Percentiles rank a stretch among this genome's conserved stretches.
Conservation (phyloP, 1,284 basidiomycete genomes). For the Marasmius fiardii region DNA sequence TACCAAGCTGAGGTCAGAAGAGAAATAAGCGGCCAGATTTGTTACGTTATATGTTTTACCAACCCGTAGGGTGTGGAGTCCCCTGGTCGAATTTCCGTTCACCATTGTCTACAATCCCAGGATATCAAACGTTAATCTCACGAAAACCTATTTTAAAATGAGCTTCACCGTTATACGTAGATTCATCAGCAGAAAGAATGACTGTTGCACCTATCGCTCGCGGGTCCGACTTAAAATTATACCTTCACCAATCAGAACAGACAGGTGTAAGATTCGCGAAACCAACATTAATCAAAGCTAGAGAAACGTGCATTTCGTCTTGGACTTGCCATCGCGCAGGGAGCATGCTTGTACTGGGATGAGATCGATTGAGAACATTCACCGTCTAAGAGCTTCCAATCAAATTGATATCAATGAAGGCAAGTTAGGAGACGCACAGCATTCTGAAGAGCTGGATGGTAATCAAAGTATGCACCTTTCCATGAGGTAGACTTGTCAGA, state of each 20-base stretch:
- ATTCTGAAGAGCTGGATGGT: slow-evolving; percentile 52
- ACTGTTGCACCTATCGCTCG: slow-evolving; percentile 62
- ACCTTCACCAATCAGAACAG: slow-evolving; percentile 35
- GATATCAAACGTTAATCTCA: neutral
- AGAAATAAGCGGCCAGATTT: neutral
- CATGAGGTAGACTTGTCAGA: neutral
- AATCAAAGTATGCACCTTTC: slow-evolving; percentile 53
- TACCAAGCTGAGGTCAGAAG: slow-evolving; percentile 65
- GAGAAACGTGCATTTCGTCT: slow-evolving; percentile 51
- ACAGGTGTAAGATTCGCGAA: neutral
- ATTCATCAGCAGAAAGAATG: slow-evolving; percentile 66
- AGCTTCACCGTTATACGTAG: slow-evolving; percentile 54
- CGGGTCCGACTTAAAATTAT: slow-evolving; percentile 79
- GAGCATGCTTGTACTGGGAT: slow-evolving; percentile 65
- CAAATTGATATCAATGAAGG: too few relatives aligned
- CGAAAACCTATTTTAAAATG: slow-evolving; percentile 14
- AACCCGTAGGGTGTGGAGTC: slow-evolving; percentile 61
- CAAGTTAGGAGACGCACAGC: slow-evolving; percentile 26
- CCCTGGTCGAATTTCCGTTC: slow-evolving; percentile 54
- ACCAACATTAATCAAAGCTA: neutral
- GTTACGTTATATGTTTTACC: neutral
- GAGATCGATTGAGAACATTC: slow-evolving; percentile 53
- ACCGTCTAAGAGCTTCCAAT: slow-evolving; percentile 46
- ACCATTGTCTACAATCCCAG: slow-evolving; percentile 38
- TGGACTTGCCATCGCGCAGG: slow-evolving; percentile 61